Evolutionary conservation across 306 rosid species (phyloP).

Genomic region (Cicer yamashitae): DNA sequence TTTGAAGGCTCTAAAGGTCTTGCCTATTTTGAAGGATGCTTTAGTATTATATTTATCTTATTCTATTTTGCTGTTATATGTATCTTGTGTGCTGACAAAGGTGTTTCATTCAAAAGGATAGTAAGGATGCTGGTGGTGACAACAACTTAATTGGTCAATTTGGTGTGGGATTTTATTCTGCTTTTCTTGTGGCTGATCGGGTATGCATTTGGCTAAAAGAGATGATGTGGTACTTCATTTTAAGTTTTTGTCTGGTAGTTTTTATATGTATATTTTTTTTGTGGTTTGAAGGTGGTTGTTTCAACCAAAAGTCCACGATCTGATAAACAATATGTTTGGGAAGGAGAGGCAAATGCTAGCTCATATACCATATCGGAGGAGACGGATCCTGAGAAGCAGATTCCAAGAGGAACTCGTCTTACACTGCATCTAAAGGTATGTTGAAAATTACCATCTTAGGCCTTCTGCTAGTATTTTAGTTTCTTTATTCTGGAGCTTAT

Average conservation of each 20-base stretch:
- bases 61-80: slow-evolving; percentile 24
- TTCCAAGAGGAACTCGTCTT: slow-evolving; percentile 92
- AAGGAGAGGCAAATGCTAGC: slow-evolving; percentile 96
- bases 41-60: slow-evolving; percentile 17
- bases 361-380: slow-evolving; percentile 89
- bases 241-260: slow-evolving; percentile 28
- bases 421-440: slow-evolving; percentile 82
- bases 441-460: not conserved
- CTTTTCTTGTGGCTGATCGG: slow-evolving; percentile 89
- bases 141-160: slow-evolving; percentile 93
- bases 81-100: slow-evolving; percentile 42
- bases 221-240: not conserved
- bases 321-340: slow-evolving; percentile 92
- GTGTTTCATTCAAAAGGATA: slow-evolving; percentile 66
- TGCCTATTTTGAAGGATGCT: slow-evolving; percentile 6
- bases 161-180: slow-evolving; percentile 93
- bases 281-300: slow-evolving; percentile 75
- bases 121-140: slow-evolving; percentile 85
- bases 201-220: slow-evolving; percentile 51
- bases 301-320: slow-evolving; percentile 93
- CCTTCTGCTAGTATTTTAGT: slow-evolving; percentile 7
- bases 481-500: slow-evolving; percentile 38
- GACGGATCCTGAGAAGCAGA: slow-evolving; percentile 77
- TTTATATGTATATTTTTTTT: slow-evolving; percentile 28
- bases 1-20: slow-evolving; percentile 87